Base-by-base conservation (phyloP, 495 filamentous ascomycete species). In the Bryoglossum gracile region DNA sequence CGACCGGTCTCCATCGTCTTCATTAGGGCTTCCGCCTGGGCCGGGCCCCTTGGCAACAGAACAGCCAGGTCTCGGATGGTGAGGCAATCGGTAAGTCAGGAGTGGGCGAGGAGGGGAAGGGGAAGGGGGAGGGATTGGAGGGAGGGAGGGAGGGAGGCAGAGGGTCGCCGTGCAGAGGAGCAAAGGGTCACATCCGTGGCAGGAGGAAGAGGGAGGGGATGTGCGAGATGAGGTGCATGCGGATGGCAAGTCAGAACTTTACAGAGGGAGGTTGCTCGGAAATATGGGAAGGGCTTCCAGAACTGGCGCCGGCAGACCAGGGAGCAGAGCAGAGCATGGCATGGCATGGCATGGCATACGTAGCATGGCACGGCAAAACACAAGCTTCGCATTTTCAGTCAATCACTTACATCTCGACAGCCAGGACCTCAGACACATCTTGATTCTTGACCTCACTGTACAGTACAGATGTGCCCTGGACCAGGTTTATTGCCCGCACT, bases 301-400 rank as follows among this genome's bases (percentile, higher is more conserved):
- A 8, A n/a, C 38, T 54, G 47, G 51, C 43, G 47, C 47, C 47
- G 51, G 51, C 55, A 58, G 46, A 51, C 46, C 48, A 43, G 37
- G 50, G 50, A 26, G 40, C 34, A n/a, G n/a, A n/a, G n/a, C n/a
- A n/a, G n/a, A n/a, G n/a, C n/a, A n/a, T n/a, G n/a, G n/a, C n/a
- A n/a, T n/a, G n/a, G n/a, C n/a, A n/a, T n/a, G n/a, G n/a, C n/a
- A n/a, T n/a, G n/a, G n/a, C n/a, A n/a, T n/a, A n/a, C n/a, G n/a
- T n/a, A n/a, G n/a, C n/a, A n/a, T n/a, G n/a, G n/a, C n/a, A n/a
- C n/a, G n/a, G n/a, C n/a, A n/a, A n/a, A n/a, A n/a, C n/a, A n/a
- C n/a, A n/a, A n/a, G n/a, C n/a, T n/a, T n/a, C n/a, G n/a, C n/a
- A n/a, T n/a, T n/a, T n/a, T n/a, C n/a, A n/a, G n/a, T n/a, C n/a